These are phyloP conservation scores for Microdochium bolleyi DNA, from an alignment of 2,329 filamentous ascomycete species.

Conservation along the genomic window DNA sequence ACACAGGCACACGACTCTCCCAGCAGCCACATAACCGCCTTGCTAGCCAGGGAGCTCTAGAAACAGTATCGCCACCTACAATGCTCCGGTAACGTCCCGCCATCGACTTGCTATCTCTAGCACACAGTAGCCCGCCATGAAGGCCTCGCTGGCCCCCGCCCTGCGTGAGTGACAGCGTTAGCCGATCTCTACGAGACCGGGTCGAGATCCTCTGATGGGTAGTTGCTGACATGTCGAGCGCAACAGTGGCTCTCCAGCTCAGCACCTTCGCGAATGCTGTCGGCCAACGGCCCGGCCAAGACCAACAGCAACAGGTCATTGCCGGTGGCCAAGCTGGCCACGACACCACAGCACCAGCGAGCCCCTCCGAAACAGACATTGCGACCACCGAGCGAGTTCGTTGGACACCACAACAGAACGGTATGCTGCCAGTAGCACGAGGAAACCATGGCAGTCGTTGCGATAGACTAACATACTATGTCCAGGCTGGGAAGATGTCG, in stretches of 20 bases:
- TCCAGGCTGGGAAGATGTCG: conserved; percentile 44
- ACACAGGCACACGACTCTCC: neutral
- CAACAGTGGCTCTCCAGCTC: conserved; percentile 11
- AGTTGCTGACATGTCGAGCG: conserved; percentile 10
- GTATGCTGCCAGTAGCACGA: conserved; percentile 9
- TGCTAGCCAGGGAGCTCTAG: neutral
- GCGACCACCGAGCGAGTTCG: conserved; percentile 12
- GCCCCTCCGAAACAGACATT: conserved; percentile 14
- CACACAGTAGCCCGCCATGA: conserved; percentile 12
- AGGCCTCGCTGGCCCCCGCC: conserved; percentile 18
- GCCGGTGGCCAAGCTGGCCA: neutral
- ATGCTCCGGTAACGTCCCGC: neutral
- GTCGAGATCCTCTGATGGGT: too few relatives aligned
- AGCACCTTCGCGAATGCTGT: conserved; percentile 10
- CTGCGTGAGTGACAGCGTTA: conserved; percentile 20
- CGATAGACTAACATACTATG: conserved; percentile 5
- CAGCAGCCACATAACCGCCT: too few relatives aligned
- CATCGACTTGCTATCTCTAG: neutral
- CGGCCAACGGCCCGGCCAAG: conserved; percentile 8
- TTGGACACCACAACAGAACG: conserved; percentile 23
- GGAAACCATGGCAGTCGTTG: neutral
- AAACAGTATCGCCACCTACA: neutral
- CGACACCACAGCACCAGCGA: conserved; percentile 10
- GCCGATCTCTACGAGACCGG: too few relatives aligned
- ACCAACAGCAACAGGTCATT: conserved; percentile 1